Conservation (phyloP, 257 asterid genomes). For the Lithospermum erythrorhizon region DNA sequence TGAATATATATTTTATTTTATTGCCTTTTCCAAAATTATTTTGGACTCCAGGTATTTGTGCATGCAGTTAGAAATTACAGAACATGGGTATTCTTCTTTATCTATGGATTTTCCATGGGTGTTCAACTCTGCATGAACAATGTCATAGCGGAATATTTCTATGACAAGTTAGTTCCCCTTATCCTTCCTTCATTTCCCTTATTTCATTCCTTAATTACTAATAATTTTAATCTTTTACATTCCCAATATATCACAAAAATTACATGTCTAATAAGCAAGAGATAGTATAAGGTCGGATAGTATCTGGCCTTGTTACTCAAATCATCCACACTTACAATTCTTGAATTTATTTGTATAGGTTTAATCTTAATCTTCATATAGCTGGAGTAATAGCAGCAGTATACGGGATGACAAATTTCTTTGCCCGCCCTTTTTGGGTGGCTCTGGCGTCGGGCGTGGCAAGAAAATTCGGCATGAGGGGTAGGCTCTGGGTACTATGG, state of each 20-base stretch:
- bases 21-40: background rate
- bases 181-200: too few species aligned
- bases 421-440: constrained; percentile 56
- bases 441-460: constrained; percentile 39
- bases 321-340: too few species aligned
- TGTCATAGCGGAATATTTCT: constrained; percentile 52
- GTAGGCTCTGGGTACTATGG: constrained; percentile 54
- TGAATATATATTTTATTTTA: too few species aligned
- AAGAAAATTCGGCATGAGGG: constrained; percentile 48
- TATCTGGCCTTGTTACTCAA: too few species aligned
- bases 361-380: constrained; percentile 38
- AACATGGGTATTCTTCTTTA: constrained; percentile 54
- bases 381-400: constrained; percentile 54
- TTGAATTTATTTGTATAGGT: constrained; percentile 13
- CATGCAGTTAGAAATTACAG: constrained; percentile 52
- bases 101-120: constrained; percentile 69
- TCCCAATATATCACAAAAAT: too few species aligned
- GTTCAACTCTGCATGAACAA: constrained; percentile 51
- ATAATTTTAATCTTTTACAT: too few species aligned
- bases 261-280: too few species aligned
- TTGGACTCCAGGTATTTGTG: constrained; percentile 31
- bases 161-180: constrained; percentile 24
- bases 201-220: too few species aligned
- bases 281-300: too few species aligned
- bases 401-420: constrained; percentile 50